Conservation (phyloP, 208 protist species). For the Angomonas ambiguus region DNA sequence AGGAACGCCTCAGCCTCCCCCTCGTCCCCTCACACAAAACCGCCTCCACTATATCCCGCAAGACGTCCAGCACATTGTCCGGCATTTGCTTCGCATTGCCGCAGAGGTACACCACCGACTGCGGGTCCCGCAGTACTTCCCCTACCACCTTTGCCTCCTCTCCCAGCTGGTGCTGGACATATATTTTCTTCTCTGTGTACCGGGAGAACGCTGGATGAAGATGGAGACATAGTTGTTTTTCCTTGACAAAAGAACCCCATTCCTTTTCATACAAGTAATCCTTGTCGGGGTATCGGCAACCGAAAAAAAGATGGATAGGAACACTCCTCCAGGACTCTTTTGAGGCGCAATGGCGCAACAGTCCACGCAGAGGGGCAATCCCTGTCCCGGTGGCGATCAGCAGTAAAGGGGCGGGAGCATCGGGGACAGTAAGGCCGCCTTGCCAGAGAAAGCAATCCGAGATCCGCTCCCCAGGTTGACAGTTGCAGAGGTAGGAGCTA, state of each 20-base stretch:
- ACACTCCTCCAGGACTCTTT: conserved; percentile 26
- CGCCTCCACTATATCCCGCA: conserved; percentile 52
- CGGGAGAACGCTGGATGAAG: conserved; percentile 82
- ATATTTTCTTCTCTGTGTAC: conserved; percentile 69
- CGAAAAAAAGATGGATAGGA: conserved; percentile 79
- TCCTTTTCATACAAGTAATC: conserved; percentile 78
- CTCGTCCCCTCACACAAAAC: conserved; percentile 44
- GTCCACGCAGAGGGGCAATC: conserved; percentile 64
- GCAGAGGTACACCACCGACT: conserved; percentile 61
- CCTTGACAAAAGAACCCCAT: conserved; percentile 34
- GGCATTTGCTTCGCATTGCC: conserved; percentile 88
- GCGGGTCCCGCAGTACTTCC: conserved; percentile 30
- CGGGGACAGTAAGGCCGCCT: conserved; percentile 46
- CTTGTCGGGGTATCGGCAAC: conserved; percentile 56
- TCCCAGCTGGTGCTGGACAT: conserved; percentile 85
- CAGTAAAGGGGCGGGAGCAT: conserved; percentile 45
- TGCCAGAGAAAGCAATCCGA: conserved; percentile 55
- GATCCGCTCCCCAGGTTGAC: conserved; percentile 36
- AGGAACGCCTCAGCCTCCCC: conserved; percentile 30
- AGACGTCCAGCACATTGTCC: conserved; percentile 50
- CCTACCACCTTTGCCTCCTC: conserved; percentile 50
- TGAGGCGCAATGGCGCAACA: conserved; percentile 55
- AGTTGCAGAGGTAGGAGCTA: conserved; percentile 40
- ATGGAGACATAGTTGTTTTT: conserved; percentile 34
- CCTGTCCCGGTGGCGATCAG: conserved; percentile 80